Conservation (phyloP, 1,284 basidiomycete species). For the Anthracocystis setariae region DNA sequence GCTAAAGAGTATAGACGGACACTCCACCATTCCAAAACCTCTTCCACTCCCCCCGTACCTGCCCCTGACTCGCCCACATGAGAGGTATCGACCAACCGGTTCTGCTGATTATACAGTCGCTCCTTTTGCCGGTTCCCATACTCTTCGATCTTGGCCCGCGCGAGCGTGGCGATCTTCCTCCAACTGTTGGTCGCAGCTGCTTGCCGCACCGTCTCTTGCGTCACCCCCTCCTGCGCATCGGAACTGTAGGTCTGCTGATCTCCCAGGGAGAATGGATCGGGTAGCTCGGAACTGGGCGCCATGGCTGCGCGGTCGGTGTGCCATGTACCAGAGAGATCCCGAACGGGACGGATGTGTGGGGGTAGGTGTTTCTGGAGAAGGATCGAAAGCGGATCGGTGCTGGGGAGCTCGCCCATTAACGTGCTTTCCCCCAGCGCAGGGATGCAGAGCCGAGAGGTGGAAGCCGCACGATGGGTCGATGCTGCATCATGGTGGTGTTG, state of each 20-base stretch:
- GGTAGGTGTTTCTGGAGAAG: slow-evolving; percentile 48
- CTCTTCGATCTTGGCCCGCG: slow-evolving; percentile 10
- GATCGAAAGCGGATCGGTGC: slow-evolving; percentile 36
- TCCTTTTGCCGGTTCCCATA: background rate
- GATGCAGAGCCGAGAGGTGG: background rate
- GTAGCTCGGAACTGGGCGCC: background rate
- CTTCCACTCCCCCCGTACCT: slow-evolving; percentile 5
- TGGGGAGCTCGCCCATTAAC: slow-evolving; percentile 40
- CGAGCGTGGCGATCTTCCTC: slow-evolving; percentile 36
- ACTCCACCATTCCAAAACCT: slow-evolving; percentile 45
- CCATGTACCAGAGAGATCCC: slow-evolving; percentile 38
- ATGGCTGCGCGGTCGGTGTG: background rate
- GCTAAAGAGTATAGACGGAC: slow-evolving; percentile 41
- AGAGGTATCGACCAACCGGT: slow-evolving; percentile 1
- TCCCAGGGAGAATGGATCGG: slow-evolving; percentile 18
- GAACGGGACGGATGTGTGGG: slow-evolving; percentile 29
- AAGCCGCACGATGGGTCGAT: no score
- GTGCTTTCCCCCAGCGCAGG: slow-evolving; percentile 9
- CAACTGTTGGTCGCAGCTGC: slow-evolving; percentile 32
- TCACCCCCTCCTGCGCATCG: background rate
- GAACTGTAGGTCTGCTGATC: background rate
- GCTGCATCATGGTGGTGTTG: no score
- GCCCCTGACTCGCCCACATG: background rate
- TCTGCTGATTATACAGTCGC: background rate
- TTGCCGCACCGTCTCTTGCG: slow-evolving; percentile 8